These are phyloP conservation scores for Abrus precatorius DNA, from an alignment of 306 rosid genomes.

Conservation along the genomic window DNA sequence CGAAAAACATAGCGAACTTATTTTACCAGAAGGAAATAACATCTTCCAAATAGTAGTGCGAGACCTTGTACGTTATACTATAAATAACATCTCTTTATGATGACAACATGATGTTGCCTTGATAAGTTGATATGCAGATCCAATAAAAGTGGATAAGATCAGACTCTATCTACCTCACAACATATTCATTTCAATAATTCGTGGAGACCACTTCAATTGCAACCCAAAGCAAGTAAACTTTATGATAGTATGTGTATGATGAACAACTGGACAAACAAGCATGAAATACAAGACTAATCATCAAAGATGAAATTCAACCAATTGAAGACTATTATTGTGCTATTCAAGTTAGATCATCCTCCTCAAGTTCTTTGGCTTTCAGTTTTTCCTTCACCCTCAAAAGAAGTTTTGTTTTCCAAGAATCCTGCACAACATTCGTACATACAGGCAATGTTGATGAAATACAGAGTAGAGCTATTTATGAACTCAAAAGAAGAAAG, in stretches of 20 bases:
- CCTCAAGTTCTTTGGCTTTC: conserved; percentile 98
- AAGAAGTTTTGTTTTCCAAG: conserved; percentile 95
- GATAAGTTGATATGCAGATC: neutral
- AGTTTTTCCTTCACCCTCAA: conserved; percentile 97
- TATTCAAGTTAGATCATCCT: conserved; percentile 91
- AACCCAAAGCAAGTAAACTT: conserved; percentile 55
- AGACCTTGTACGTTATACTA: neutral
- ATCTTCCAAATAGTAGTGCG: neutral
- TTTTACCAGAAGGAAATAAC: neutral
- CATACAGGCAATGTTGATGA: conserved; percentile 25
- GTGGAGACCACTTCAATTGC: conserved; percentile 37
- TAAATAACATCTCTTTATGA: conserved; percentile 10
- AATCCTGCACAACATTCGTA: conserved; percentile 64
- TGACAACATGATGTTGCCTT: neutral
- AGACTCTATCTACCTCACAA: conserved; percentile 23
- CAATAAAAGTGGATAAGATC: conserved; percentile 21
- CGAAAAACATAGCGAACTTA: too few species aligned
- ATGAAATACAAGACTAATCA: conserved; percentile 49
- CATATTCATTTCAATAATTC: conserved; percentile 47
- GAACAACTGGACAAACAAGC: conserved; percentile 48
- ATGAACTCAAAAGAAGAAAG: conserved; percentile 27
- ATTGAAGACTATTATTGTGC: conserved; percentile 18
- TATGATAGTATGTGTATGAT: conserved; percentile 39
- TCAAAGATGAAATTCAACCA: conserved; percentile 46
- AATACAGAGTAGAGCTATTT: neutral